Conservation (phyloP, 2,329 filamentous ascomycete genomes). For the Phialocephala sp. region DNA sequence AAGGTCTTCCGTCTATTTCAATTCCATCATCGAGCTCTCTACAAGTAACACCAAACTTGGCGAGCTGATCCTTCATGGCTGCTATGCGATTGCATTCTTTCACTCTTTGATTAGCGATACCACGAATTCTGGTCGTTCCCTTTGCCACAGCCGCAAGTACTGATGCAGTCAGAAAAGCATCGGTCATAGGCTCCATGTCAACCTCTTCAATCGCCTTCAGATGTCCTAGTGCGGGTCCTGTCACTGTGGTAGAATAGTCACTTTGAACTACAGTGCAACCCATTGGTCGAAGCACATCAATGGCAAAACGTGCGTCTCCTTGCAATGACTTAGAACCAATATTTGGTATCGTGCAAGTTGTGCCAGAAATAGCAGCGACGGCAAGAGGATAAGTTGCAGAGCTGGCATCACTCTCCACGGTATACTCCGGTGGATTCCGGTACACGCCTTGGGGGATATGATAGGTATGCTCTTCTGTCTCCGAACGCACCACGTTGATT, state of each 20-base stretch:
- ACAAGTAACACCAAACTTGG: conserved; percentile 89
- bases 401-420: conserved; percentile 95
- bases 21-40: conserved; percentile 95
- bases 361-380: conserved; percentile 93
- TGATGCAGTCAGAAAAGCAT: conserved; percentile 94
- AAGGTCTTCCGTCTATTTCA: conserved; percentile 63
- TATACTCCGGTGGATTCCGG: conserved; percentile 82
- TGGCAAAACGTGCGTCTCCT: conserved; percentile 91
- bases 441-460: conserved; percentile 88
- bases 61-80: conserved; percentile 93
- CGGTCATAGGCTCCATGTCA: conserved; percentile 99
- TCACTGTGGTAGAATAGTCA: conserved; percentile 86
- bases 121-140: conserved; percentile 83
- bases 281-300: conserved; percentile 91
- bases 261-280: conserved; percentile 90
- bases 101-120: conserved; percentile 96
- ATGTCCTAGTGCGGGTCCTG: conserved; percentile 76
- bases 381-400: conserved; percentile 96
- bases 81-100: conserved; percentile 98
- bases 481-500: conserved; percentile 76
- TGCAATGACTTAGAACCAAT: conserved; percentile 92
- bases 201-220: conserved; percentile 80
- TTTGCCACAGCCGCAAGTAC: conserved; percentile 89
- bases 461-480: conserved; percentile 86
- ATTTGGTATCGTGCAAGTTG: conserved; percentile 93